phyloP scores from a whole-genome alignment of 2,329 filamentous ascomycete genomes.

The Fragosphaeria purpurea region DNA sequence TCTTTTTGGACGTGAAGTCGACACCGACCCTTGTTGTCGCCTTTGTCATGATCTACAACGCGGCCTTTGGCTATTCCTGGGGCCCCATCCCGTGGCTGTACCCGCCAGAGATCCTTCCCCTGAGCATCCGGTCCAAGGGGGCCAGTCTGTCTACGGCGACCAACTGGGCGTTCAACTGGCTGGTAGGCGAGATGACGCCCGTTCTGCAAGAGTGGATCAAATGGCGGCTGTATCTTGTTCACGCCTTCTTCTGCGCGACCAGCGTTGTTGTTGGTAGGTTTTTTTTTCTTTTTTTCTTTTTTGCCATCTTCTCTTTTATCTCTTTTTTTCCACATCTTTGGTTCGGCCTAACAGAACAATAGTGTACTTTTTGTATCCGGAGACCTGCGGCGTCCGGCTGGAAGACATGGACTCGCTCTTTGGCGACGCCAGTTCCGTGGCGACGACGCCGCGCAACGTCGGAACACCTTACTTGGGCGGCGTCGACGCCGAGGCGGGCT shows the following conservation, averaged over 20 bases:
- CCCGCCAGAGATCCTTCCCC: conserved; percentile 92
- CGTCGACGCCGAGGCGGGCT: conserved; percentile 59
- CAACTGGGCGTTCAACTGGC: conserved; percentile 98
- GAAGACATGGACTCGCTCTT: conserved; percentile 97
- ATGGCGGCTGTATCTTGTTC: conserved; percentile 89
- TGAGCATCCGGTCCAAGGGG: conserved; percentile 95
- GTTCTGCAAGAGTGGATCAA: conserved; percentile 84
- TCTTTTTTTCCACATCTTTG: neutral
- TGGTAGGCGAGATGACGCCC: conserved; percentile 91
- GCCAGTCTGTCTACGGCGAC: conserved; percentile 91
- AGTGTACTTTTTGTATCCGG: conserved; percentile 98
- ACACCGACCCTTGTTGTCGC: conserved; percentile 82
- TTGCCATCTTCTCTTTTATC: neutral
- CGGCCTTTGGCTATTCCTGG: conserved; percentile 90
- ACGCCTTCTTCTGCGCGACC: conserved; percentile 91
- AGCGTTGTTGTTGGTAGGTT: conserved; percentile 91
- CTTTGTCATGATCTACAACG: conserved; percentile 98
- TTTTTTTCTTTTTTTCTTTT: conserved; percentile 48
- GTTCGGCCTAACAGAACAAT: neutral
- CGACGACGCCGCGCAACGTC: conserved; percentile 64
- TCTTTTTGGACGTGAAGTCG: conserved; percentile 69
- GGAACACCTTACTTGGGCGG: conserved; percentile 62
- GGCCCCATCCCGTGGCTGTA: conserved; percentile 97
- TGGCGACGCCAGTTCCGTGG: conserved; percentile 78
- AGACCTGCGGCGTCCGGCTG: conserved; percentile 87